Conservation (phyloP, 2,329 filamentous ascomycete genomes). For the Aureobasidium musti region DNA sequence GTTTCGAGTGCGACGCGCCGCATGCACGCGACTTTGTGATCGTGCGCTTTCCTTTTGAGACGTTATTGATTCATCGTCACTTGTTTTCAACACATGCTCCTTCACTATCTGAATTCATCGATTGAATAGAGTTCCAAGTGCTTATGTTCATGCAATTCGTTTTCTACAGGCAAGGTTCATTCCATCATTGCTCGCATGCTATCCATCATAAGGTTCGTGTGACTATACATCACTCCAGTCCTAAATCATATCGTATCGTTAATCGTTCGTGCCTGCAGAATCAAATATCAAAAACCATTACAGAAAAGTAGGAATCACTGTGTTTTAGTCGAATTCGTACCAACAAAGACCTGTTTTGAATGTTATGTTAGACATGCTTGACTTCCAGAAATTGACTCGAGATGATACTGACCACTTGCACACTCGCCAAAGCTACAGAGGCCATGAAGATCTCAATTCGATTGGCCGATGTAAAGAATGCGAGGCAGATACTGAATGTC, state of each 20-base stretch:
- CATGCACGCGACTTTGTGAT: conserved; percentile 5
- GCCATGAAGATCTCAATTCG: conserved; percentile 37
- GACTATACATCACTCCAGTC: neutral
- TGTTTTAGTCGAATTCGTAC: conserved; percentile 30
- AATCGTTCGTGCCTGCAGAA: conserved; percentile 4
- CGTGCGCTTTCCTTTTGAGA: conserved; percentile 17
- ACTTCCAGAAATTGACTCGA: too few relatives aligned
- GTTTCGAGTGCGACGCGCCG: neutral
- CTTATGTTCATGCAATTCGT: neutral
- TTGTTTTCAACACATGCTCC: neutral
- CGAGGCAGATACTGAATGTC: conserved; percentile 34
- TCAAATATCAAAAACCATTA: conserved; percentile 11
- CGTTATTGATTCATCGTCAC: neutral
- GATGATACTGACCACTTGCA: too few relatives aligned
- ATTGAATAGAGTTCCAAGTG: neutral
- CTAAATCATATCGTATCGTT: neutral
- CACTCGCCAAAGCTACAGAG: conserved; percentile 34
- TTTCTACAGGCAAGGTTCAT: neutral
- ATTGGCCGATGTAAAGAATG: conserved; percentile 35
- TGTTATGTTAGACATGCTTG: too few relatives aligned
- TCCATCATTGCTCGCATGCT: neutral
- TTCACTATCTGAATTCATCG: neutral
- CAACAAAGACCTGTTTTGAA: too few relatives aligned
- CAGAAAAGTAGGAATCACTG: neutral
- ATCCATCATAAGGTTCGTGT: neutral